Conservation (phyloP, 441 rosid species). For the Metrosideros polymorpha region DNA sequence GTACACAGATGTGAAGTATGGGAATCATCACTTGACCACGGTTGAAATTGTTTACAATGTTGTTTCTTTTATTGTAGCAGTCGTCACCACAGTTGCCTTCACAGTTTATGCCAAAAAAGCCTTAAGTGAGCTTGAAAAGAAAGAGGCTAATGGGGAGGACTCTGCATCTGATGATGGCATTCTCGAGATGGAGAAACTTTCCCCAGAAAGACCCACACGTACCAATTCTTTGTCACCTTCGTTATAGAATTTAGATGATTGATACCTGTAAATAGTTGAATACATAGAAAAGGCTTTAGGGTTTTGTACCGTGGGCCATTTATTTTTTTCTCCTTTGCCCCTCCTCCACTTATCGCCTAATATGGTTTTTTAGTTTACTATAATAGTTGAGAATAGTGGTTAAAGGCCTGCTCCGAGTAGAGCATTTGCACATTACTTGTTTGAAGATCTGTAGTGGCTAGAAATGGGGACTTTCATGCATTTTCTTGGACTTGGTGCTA, state of each 20-base stretch:
- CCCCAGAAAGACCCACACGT: background rate
- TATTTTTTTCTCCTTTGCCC: background rate
- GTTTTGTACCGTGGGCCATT: background rate
- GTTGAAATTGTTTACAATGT: slow-evolving; percentile 77
- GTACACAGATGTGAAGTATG: slow-evolving; percentile 64
- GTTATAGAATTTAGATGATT: background rate
- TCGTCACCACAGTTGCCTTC: slow-evolving; percentile 65
- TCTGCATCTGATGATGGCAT: slow-evolving; percentile 9
- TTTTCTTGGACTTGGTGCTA: background rate
- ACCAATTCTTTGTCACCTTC: background rate
- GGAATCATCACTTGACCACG: slow-evolving; percentile 58
- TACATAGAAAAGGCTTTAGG: background rate
- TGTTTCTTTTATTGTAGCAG: slow-evolving; percentile 65
- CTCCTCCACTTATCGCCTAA: background rate
- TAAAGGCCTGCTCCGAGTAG: background rate
- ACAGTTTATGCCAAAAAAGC: slow-evolving; percentile 81
- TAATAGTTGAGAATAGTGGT: background rate
- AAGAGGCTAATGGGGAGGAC: slow-evolving; percentile 23
- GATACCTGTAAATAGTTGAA: background rate
- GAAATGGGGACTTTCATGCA: background rate
- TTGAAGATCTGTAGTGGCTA: background rate
- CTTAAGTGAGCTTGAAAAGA: slow-evolving; percentile 52
- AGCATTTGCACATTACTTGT: background rate
- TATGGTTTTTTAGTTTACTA: background rate
- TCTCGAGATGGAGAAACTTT: slow-evolving; percentile 28